Percentiles rank a stretch among this genome's conserved stretches.
Conservation (phyloP, 495 filamentous ascomycete species). For the Podospora pseudocomata region DNA sequence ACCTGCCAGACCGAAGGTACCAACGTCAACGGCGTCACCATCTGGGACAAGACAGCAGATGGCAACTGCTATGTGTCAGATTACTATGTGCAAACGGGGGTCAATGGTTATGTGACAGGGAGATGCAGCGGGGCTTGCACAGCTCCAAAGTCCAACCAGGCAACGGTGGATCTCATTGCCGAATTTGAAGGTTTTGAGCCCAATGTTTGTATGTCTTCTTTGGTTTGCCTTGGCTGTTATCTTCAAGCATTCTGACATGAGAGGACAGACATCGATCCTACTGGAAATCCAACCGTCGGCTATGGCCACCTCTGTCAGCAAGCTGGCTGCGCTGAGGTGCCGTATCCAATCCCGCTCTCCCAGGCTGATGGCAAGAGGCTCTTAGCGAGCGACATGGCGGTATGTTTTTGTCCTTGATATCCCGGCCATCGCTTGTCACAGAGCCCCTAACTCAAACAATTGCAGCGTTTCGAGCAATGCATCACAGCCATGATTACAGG, state of each 20-base stretch:
- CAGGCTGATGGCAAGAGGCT: constrained; percentile 39
- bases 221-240: too few species aligned
- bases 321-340: constrained; percentile 41
- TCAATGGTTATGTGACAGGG: constrained; percentile 21
- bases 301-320: constrained; percentile 51
- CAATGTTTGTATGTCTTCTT: constrained; percentile 12
- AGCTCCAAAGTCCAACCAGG: constrained; percentile 18
- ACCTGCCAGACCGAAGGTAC: constrained; percentile 28
- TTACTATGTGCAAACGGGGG: constrained; percentile 31
- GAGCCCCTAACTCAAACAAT: background rate
- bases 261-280: constrained; percentile 36
- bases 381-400: constrained; percentile 41
- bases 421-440: background rate
- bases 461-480: constrained; percentile 28
- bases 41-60: constrained; percentile 33
- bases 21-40: constrained; percentile 23
- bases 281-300: constrained; percentile 48
- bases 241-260: background rate
- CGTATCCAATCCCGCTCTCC: constrained; percentile 43
- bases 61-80: constrained; percentile 29
- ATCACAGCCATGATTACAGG: constrained; percentile 37
- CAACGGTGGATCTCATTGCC: constrained; percentile 21
- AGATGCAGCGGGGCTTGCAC: constrained; percentile 16
- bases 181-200: constrained; percentile 22
- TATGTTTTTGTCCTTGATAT: constrained; percentile 13